Evolutionary conservation across 352 stramenopile species (phyloP).

Genomic region (Phytophthora fragariae): DNA sequence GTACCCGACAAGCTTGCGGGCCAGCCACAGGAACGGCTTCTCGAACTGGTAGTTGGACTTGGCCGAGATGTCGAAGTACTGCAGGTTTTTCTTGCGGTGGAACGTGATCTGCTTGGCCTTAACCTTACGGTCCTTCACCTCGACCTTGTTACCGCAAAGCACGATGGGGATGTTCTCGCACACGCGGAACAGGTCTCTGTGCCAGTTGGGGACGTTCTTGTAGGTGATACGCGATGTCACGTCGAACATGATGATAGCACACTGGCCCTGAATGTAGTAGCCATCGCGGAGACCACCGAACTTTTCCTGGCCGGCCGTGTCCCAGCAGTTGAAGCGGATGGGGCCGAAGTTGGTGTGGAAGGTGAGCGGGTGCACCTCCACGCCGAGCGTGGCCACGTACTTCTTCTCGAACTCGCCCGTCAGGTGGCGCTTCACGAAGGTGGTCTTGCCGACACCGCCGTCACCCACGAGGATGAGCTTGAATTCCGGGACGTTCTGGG

Average conservation of each 20-base stretch:
- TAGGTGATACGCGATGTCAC: constrained; percentile 99
- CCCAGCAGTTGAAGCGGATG: constrained; percentile 99
- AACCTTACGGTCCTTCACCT: constrained; percentile 99
- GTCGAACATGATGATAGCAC: constrained; percentile 99
- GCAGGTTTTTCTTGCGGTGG: constrained; percentile 99
- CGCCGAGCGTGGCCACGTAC: constrained; percentile 99
- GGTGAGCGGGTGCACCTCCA: constrained; percentile 99
- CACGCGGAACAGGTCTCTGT: constrained; percentile 99
- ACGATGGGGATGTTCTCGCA: constrained; percentile 99
- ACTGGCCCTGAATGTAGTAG: constrained; percentile 99
- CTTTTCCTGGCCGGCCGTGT: constrained; percentile 99
- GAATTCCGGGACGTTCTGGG: constrained; percentile 97
- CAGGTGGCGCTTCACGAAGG: constrained; percentile 99
- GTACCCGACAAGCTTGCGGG: constrained; percentile 97
- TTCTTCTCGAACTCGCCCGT: constrained; percentile 99
- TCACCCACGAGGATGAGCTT: constrained; percentile 99
- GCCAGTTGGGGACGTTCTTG: constrained; percentile 99
- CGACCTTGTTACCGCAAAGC: constrained; percentile 99
- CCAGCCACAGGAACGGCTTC: constrained; percentile 99
- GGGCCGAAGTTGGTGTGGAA: constrained; percentile 99
- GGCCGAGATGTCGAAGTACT: constrained; percentile 99
- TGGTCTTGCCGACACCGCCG: constrained; percentile 99
- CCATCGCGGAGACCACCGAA: constrained; percentile 96
- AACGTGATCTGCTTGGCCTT: constrained; percentile 99
- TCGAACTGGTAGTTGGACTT: constrained; percentile 99